Evolutionary conservation across 345 rosid species (phyloP).

Genomic region (Combretum micranthum): DNA sequence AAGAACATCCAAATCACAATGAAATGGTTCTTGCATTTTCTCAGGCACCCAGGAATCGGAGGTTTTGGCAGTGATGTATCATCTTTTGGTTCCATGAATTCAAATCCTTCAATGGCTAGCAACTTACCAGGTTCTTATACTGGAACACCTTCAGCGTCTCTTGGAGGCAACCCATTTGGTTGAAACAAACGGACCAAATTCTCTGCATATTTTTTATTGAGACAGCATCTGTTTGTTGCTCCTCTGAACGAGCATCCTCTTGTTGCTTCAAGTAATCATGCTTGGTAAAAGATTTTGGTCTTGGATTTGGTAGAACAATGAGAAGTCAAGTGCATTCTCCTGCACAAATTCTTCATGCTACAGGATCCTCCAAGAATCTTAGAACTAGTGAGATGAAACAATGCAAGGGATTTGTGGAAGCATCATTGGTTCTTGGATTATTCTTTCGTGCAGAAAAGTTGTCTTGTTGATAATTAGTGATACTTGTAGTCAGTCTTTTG

Average conservation of each 20-base stretch:
- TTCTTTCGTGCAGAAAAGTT: too few relatives aligned
- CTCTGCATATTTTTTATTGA: constrained; percentile 2
- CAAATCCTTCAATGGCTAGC: constrained; percentile 37
- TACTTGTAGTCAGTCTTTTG: too few relatives aligned
- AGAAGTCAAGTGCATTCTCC: too few relatives aligned
- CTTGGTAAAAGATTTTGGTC: constrained; percentile 28
- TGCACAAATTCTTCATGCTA: too few relatives aligned
- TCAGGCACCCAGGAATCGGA: constrained; percentile 33
- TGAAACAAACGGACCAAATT: constrained; percentile 17
- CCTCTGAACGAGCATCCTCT: constrained; percentile 13
- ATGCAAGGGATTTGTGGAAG: background rate
- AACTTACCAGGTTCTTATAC: constrained; percentile 35
- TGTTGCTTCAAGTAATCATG: constrained; percentile 24
- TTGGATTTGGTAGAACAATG: background rate
- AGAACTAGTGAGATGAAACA: too few relatives aligned
- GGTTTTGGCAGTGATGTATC: constrained; percentile 29
- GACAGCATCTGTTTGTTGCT: constrained; percentile 34
- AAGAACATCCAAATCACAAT: background rate
- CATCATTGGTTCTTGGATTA: background rate
- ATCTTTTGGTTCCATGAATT: constrained; percentile 28
- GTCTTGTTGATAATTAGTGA: too few relatives aligned
- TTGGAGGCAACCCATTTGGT: constrained; percentile 68
- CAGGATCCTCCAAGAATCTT: too few relatives aligned
- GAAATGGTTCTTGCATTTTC: constrained; percentile 3
- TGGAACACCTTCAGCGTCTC: constrained; percentile 36